Conservation (phyloP, 176 grass and related monocot species). For the Eleusine coracana region DNA sequence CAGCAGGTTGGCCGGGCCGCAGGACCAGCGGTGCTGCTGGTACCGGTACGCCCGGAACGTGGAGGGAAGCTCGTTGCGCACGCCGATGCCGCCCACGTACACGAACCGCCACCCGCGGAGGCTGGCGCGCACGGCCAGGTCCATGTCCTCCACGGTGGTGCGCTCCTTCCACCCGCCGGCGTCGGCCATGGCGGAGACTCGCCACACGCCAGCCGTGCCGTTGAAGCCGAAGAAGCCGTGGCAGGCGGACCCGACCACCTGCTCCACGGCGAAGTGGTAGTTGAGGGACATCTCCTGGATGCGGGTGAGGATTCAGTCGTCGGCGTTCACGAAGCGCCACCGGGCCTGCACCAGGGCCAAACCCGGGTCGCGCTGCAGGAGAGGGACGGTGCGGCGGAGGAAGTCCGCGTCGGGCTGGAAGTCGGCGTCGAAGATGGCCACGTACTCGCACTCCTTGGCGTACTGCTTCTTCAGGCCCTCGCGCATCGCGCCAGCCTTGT, state of each 20-base stretch:
- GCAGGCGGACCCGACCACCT: constrained; percentile 76
- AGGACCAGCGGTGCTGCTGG: constrained; percentile 88
- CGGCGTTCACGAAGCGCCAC: constrained; percentile 71
- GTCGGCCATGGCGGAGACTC: constrained; percentile 60
- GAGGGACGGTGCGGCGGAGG: constrained; percentile 58
- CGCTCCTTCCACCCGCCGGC: constrained; percentile 85
- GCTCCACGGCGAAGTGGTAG: constrained; percentile 87
- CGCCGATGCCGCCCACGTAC: constrained; percentile 53
- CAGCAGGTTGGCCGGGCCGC: constrained; percentile 77
- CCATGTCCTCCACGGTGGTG: constrained; percentile 96
- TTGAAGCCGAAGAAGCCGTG: constrained; percentile 92
- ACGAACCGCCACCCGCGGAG: constrained; percentile 82
- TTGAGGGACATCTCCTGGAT: constrained; percentile 98
- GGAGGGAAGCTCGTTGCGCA: constrained; percentile 82
- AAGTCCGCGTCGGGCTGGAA: constrained; percentile 84
- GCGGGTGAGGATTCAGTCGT: constrained; percentile 70
- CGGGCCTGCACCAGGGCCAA: constrained; percentile 82
- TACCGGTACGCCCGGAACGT: constrained; percentile 69
- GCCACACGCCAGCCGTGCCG: constrained; percentile 86
- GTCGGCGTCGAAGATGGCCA: constrained; percentile 83
- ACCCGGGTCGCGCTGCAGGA: constrained; percentile 50
- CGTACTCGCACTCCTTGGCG: constrained; percentile 58
- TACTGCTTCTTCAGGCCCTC: constrained; percentile 80
- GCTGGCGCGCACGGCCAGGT: constrained; percentile 77
- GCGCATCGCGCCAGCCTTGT: constrained; percentile 90